phyloP scores from a whole-genome alignment of 257 asterid genomes.

The Solanum corneliomulleri region DNA sequence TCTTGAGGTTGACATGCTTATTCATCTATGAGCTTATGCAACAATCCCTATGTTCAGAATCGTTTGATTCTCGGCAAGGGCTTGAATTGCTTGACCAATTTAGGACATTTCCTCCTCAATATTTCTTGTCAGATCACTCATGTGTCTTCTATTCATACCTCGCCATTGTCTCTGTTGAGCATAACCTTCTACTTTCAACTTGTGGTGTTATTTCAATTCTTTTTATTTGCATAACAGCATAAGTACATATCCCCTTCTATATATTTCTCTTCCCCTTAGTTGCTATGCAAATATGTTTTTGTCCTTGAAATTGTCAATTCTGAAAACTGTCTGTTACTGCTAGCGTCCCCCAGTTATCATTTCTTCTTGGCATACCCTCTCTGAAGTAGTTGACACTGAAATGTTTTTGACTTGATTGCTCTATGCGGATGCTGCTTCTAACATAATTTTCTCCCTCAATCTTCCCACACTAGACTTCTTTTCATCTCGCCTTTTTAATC shows the following conservation, averaged over 20 bases:
- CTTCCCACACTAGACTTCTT: background rate
- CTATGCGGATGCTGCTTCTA: background rate
- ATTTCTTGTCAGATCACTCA: background rate
- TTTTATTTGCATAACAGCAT: background rate
- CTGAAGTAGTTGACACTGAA: background rate
- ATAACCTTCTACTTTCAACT: background rate
- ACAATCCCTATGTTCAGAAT: background rate
- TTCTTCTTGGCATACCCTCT: background rate
- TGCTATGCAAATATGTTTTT: background rate
- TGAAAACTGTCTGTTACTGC: background rate
- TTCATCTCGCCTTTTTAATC: background rate
- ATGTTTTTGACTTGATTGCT: background rate
- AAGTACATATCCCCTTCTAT: background rate
- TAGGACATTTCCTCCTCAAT: background rate
- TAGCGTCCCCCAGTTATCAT: background rate
- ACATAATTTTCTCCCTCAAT: background rate
- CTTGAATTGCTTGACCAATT: background rate
- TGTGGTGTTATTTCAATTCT: background rate
- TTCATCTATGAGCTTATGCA: background rate
- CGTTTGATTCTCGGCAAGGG: background rate
- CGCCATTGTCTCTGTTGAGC: background rate
- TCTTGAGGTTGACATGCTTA: background rate
- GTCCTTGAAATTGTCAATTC: background rate
- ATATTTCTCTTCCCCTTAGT: background rate
- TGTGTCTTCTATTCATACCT: background rate